Evolutionary conservation across 73 alveolate genomes (phyloP).

Genomic region (Symbiodinium natans): DNA sequence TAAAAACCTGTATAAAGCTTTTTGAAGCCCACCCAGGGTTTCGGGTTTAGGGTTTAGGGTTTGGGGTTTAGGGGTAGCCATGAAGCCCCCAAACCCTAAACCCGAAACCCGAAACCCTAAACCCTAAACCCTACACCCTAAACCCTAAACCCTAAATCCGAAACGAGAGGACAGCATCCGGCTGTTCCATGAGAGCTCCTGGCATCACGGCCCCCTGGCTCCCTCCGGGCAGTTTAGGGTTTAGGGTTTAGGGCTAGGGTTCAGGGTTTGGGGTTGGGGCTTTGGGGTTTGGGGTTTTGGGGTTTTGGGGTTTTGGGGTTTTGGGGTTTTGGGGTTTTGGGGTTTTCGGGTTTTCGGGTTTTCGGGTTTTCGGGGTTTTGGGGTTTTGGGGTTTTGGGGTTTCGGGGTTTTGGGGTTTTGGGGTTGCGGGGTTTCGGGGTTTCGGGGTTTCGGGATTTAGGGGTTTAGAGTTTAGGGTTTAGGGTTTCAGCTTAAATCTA

Average conservation of each 20-base stretch:
- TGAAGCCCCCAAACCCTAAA: too few relatives aligned
- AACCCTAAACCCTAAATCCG: too few relatives aligned
- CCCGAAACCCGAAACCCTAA: too few relatives aligned
- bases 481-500: too few relatives aligned
- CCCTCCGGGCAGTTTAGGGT: not conserved
- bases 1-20: too few relatives aligned
- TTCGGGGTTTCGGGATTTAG: too few relatives aligned
- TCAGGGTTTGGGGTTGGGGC: not conserved
- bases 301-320: not conserved
- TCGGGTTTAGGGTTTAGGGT: too few relatives aligned
- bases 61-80: too few relatives aligned
- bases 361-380: not conserved
- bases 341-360: not conserved
- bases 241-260: not conserved
- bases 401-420: too few relatives aligned
- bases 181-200: not conserved
- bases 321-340: not conserved
- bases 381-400: not conserved
- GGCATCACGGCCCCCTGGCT: not conserved
- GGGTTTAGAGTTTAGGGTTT: too few relatives aligned
- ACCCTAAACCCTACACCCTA: too few relatives aligned
- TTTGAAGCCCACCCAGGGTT: too few relatives aligned
- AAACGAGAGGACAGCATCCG: not conserved
- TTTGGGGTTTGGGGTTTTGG: not conserved
- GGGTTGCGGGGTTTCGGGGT: not conserved